Percentiles rank a stretch among this genome's conserved stretches.
These are phyloP conservation scores for Fraxinus greggii DNA, from an alignment of 305 asterid genomes.

Conservation along the genomic window DNA sequence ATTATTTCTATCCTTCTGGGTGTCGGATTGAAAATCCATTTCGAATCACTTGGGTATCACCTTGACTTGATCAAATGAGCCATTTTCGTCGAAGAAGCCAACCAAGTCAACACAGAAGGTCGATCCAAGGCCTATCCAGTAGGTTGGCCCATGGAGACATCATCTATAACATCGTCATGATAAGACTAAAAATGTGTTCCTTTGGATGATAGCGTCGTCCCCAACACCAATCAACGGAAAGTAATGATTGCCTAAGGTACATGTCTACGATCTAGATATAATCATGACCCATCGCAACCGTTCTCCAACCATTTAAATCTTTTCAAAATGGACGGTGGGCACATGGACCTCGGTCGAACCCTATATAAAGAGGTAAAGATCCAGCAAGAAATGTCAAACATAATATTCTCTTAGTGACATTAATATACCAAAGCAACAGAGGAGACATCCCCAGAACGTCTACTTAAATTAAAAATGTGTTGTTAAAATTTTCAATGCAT, in stretches of 20 bases:
- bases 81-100: neutral
- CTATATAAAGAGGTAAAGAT: neutral
- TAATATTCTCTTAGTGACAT: neutral
- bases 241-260: neutral
- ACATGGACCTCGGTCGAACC: neutral
- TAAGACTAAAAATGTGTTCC: neutral
- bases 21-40: neutral
- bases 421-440: neutral
- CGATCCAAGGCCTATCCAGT: no score
- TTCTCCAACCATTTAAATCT: neutral
- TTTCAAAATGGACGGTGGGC: neutral
- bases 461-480: neutral
- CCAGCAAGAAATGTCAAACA: neutral
- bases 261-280: neutral
- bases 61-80: neutral
- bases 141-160: neutral
- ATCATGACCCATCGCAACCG: neutral
- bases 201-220: neutral
- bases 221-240: neutral
- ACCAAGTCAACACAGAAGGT: neutral
- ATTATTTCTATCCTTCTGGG: neutral
- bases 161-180: neutral
- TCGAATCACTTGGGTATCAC: neutral
- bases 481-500: neutral
- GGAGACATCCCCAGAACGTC: neutral